Evolutionary conservation across 306 rosid genomes (phyloP), one percentile per base, ranked within the genome.

Genomic region (Argentina anserina): DNA sequence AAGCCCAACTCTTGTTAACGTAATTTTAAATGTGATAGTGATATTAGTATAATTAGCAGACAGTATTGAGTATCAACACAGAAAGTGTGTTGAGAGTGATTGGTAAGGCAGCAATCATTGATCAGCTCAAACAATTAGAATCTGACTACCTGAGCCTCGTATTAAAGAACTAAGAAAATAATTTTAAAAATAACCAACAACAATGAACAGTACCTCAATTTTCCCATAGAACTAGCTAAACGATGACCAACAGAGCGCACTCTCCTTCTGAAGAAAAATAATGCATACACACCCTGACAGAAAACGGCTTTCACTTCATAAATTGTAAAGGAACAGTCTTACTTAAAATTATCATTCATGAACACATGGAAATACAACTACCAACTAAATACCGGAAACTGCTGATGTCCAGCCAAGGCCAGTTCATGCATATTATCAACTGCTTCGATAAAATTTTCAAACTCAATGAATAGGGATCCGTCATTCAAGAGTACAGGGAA

Each of bases 191-290:
- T 10, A 40, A 28, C 12, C 15, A 37, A 79, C 23, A 29, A 59
- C 50, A 66, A 50, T 13, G 53, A 75, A 55, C 59, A 66, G 72
- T 88, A 94, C 97, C 96, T 94, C 73, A 94, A 66, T 67, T 83
- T 94, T 78, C 96, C 98, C 96, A 94, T 89, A 21, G 91, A 81
- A 71, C 83, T 88, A 71, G 97, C 97, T 76, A 94, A 84, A 60
- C 97, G 97, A 79, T 91, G 86, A 78, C 98, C 98, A 76, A 94
- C 90, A 75, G 97, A 86, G 72, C 98, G 94, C 81, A 94, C 97
- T 67, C 89, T 89, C 81, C 98, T 82, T 76, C 82, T 91, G 86
- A 90, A 94, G 82, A 94, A 94, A 65, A 94, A 88, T 59, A 94
- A 84, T 50, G 94, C 97, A 85, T 91, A 94, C 31, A 90, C 96